Base-by-base conservation (phyloP, 2,329 filamentous ascomycete genomes). In the Trichoderma sp. region DNA sequence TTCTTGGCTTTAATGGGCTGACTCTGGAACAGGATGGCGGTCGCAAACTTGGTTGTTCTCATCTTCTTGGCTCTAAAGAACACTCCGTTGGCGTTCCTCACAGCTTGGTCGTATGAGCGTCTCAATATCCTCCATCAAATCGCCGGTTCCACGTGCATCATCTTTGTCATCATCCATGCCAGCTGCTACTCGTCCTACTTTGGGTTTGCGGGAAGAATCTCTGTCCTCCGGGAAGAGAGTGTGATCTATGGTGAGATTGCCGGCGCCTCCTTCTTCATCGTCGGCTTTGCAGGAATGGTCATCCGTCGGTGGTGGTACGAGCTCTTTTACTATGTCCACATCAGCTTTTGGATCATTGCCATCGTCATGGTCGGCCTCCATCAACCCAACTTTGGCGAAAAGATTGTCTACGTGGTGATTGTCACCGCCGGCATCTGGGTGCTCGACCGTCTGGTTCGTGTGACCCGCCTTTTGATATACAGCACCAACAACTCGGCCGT, bases 31-130 rank as follows among this genome's bases (percentile, higher is more conserved):
- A 84, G 83, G 83, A 77, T 84, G 71, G 77, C 80, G 1, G 74
- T 83, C 18, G 76, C 73, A 12, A 90, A 90, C 74, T 77, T 88
- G 34, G 79, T 82, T 14, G 79, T 90, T 18, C 82, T 88, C 14
- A 80, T 88, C 14, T 85, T 89, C 63, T 79, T 90, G 18, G 82
- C 85, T 1, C 80, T 90, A 56, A 89, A 89, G 75, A 89, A 90
- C 75, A 90, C 88, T 0, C 88, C 88, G 0, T 77, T 90, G 21
- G 85, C 85, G 0, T 84, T 84, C 72, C 74, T 90, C 12, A 86
- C 85, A 1, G 80, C 83, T 2, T 87, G 85, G 75, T 89, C 87
- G 6, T 88, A 90, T 76, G 88, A 90, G 73, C 83, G 86, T 24
- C 83, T 90, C 66, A 90, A 89, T 75, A 82, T 86, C 63, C 81